phyloP scores from a whole-genome alignment of 768 basidiomycete genomes.

The Termitomyces sp. region DNA sequence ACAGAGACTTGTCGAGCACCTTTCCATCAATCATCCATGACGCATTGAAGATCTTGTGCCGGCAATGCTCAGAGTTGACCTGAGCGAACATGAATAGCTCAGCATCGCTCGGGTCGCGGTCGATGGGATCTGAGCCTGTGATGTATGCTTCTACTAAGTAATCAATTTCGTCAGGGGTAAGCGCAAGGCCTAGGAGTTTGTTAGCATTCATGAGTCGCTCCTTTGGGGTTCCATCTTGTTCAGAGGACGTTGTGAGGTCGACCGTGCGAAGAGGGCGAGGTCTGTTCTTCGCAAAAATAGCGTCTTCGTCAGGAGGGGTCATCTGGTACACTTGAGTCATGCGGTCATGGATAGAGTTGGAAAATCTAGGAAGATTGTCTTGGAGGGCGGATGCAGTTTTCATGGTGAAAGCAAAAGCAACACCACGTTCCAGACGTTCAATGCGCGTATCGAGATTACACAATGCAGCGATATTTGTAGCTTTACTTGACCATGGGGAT shows the following conservation, averaged over 20 bases:
- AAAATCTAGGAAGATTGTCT: conserved; percentile 46
- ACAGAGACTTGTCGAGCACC: conserved; percentile 66
- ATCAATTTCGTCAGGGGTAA: conserved; percentile 84
- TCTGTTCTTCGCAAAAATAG: conserved; percentile 53
- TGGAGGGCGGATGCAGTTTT: conserved; percentile 36
- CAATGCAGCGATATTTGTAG: conserved; percentile 88
- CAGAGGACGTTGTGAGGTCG: conserved; percentile 41
- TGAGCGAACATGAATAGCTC: conserved; percentile 99
- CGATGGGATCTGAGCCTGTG: conserved; percentile 57
- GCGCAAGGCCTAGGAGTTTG: conserved; percentile 80
- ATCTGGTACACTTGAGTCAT: conserved; percentile 87
- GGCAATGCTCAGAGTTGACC: conserved; percentile 99
- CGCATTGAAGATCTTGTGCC: conserved; percentile 99
- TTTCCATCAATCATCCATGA: conserved; percentile 85
- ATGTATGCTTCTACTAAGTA: conserved; percentile 90
- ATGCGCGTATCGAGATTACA: conserved; percentile 75
- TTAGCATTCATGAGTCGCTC: conserved; percentile 74
- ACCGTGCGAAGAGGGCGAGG: conserved; percentile 30
- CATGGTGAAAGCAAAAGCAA: conserved; percentile 55
- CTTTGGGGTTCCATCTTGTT: conserved; percentile 37
- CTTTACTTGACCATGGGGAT: conserved; percentile 99
- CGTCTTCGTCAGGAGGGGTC: conserved; percentile 48
- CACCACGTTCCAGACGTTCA: conserved; percentile 82
- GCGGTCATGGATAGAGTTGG: conserved; percentile 83
- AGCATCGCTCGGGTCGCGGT: conserved; percentile 90